Conservation (phyloP, 2,329 filamentous ascomycete species). For the Rhynchosporium graminicola region DNA sequence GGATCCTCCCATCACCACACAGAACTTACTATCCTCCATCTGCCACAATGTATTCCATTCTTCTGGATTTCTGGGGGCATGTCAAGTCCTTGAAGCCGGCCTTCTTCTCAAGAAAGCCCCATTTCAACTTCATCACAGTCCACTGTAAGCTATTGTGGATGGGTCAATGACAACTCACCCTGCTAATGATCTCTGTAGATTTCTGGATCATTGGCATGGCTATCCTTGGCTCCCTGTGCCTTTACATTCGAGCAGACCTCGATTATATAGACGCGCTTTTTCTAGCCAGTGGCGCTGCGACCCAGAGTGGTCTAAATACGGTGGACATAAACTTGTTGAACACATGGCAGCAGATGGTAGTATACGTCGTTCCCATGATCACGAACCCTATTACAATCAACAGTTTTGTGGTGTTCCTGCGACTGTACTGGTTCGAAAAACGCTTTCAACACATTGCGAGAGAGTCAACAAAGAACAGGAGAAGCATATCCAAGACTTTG, state of each 20-base stretch:
- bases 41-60: slow-evolving; percentile 33
- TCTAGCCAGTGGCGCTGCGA: slow-evolving; percentile 81
- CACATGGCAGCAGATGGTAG: slow-evolving; percentile 71
- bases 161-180: not conserved
- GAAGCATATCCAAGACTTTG: slow-evolving; percentile 63
- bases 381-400: slow-evolving; percentile 85
- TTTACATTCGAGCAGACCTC: slow-evolving; percentile 67
- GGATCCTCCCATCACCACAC: not conserved
- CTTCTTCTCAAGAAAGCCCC: slow-evolving; percentile 61
- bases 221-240: slow-evolving; percentile 73
- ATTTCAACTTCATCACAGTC: slow-evolving; percentile 78
- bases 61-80: slow-evolving; percentile 43
- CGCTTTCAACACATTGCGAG: slow-evolving; percentile 82
- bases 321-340: slow-evolving; percentile 66
- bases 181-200: slow-evolving; percentile 50
- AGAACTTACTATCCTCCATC: not conserved
- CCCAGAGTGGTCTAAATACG: slow-evolving; percentile 91
- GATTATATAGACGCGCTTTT: slow-evolving; percentile 86
- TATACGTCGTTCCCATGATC: slow-evolving; percentile 71
- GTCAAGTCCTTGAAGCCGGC: slow-evolving; percentile 55
- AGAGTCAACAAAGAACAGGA: slow-evolving; percentile 68
- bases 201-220: slow-evolving; percentile 76
- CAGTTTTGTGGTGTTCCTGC: slow-evolving; percentile 83
- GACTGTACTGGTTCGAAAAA: slow-evolving; percentile 98
- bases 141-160: slow-evolving; percentile 62